Evolutionary conservation across 2,329 filamentous ascomycete genomes (phyloP), one percentile per base, ranked within the genome.

Genomic region (Myriosclerotinia scirpicola): DNA sequence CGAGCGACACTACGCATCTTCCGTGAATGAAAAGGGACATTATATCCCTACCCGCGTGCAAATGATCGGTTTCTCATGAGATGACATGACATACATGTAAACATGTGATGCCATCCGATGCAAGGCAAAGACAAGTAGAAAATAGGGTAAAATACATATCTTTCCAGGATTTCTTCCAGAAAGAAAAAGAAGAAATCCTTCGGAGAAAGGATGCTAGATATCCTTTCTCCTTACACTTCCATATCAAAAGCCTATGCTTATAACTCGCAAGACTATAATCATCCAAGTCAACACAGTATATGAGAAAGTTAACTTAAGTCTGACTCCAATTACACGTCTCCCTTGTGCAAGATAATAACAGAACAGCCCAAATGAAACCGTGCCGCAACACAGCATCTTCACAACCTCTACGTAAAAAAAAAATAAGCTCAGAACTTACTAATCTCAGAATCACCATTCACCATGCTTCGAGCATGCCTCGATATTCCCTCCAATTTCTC

Each of bases 171-270:
- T 26, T 42, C 7, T 63, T 52, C 50, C 36, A 30, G 38, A 44
- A 64, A 17, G 26, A 20, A 38, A 36, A 54, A 42, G 52, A 64
- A 64, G 26, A 17, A 63, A 63, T 63, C 34, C 60, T 63, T 42
- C 60, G 15, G 6, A 44, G 22, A 48, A 34, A 58, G 17, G 15
- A 14, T 34, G 7, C 30, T 52, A 52, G 1, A 4, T 9, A 30
- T 1, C 26, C 7, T 12, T 52, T 52, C 30, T 52, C 26, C 26
- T 26, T 26, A 26, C 26, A 26, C 26, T 26, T 3, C 26, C 26
- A 26, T 26, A 26, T 26, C 26, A 26, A 26, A 26, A 26, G 26
- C 26, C 26, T 26, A 26, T 26, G 26, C 26, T 26, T 26, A 26
- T 20, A 34, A n/a, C n/a, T 34, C 5, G 5, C 12, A 15, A 58